Percentiles rank a stretch among this genome's conserved stretches.
phyloP scores from a whole-genome alignment of 139 green algal genomes.

The Penium margaritaceum region DNA sequence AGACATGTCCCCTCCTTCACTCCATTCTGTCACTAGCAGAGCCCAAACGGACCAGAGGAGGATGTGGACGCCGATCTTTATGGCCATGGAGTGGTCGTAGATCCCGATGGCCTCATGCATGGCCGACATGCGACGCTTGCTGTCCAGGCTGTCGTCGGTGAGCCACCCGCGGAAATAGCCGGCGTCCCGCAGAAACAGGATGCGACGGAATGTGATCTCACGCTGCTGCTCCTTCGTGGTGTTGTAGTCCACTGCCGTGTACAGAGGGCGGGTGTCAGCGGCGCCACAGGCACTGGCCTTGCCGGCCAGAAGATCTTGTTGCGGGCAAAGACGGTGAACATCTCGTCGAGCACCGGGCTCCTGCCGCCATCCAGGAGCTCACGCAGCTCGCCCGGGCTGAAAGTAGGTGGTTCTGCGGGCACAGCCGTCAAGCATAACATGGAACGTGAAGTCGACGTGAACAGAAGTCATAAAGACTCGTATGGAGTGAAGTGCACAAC shows the following conservation, averaged over 20 bases:
- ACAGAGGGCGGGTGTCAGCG: conserved; percentile 21
- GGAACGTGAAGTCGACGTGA: neutral
- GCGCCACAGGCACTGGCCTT: no score
- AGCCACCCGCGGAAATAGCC: conserved; percentile 32
- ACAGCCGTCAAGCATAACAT: neutral
- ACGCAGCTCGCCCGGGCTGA: conserved; percentile 9
- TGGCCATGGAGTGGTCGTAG: conserved; percentile 74
- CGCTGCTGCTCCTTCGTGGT: conserved; percentile 35
- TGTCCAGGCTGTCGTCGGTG: conserved; percentile 20
- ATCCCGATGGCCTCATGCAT: conserved; percentile 66
- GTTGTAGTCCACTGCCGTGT: conserved; percentile 43
- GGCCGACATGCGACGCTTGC: conserved; percentile 27
- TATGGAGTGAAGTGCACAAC: no score
- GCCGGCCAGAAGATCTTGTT: conserved; percentile 40
- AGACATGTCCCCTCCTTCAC: no score
- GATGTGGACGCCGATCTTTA: conserved; percentile 86
- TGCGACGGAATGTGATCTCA: conserved; percentile 23
- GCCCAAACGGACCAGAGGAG: conserved; percentile 51
- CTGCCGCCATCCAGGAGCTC: conserved; percentile 15
- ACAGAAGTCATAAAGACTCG: neutral
- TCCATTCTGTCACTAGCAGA: no score
- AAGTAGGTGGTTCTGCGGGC: conserved; percentile 17
- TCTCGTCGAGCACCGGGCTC: neutral
- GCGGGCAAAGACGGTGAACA: conserved; percentile 29
- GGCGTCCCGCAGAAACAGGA: conserved; percentile 20